Conservation (phyloP, 1,284 basidiomycete species). For the Gastroboletus turbinatus region DNA sequence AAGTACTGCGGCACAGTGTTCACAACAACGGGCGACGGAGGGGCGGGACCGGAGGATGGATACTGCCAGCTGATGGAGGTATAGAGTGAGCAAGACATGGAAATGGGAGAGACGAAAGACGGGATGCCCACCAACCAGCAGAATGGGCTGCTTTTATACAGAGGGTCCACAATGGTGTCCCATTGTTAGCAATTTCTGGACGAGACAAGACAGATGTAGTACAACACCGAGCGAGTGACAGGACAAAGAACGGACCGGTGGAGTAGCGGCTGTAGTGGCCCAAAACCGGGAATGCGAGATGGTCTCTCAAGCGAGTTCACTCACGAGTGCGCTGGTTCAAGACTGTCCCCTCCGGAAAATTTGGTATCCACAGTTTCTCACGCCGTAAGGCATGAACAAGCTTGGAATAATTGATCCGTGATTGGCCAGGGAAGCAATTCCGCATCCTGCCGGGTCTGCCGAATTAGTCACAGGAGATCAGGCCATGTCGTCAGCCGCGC, state of each 20-base stretch:
- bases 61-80: neutral
- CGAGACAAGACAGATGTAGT: neutral
- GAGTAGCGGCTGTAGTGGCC: conserved; percentile 78
- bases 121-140: neutral
- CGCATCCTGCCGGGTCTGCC: conserved; percentile 79
- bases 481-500: conserved; percentile 80
- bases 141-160: conserved; percentile 17
- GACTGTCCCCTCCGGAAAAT: conserved; percentile 88
- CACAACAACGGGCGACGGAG: conserved; percentile 13
- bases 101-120: neutral
- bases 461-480: conserved; percentile 88
- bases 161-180: neutral
- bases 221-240: neutral
- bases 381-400: conserved; percentile 56
- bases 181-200: neutral
- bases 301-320: conserved; percentile 59
- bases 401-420: conserved; percentile 80
- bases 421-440: conserved; percentile 87
- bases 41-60: neutral
- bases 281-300: conserved; percentile 73
- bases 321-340: conserved; percentile 83
- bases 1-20: neutral
- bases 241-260: conserved; percentile 33
- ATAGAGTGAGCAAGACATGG: neutral
- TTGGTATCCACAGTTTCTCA: conserved; percentile 73